These are phyloP conservation scores for Paramecium sonneborni DNA, from an alignment of 73 alveolate genomes.

Conservation along the genomic window DNA sequence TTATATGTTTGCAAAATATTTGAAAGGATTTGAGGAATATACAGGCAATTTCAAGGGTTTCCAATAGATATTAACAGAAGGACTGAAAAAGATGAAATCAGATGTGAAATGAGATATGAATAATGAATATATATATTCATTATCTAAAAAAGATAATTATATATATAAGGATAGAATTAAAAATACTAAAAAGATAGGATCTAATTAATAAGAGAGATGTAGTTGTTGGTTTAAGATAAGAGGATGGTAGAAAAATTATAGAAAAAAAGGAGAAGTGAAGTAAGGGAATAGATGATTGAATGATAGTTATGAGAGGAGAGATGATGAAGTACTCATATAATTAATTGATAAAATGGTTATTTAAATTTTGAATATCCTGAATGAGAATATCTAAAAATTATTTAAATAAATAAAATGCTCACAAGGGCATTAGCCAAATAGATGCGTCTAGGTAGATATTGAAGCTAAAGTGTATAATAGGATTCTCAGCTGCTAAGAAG, in stretches of 20 bases:
- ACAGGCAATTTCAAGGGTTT: not conserved
- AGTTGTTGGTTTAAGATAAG: too few species aligned
- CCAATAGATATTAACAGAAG: not conserved
- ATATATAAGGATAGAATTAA: too few species aligned
- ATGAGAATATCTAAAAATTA: not conserved
- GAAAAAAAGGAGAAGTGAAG: too few species aligned
- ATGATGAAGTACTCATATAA: not conserved
- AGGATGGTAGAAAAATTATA: too few species aligned
- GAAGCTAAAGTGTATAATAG: not conserved
- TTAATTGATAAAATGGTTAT: not conserved
- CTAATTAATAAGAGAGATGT: too few species aligned
- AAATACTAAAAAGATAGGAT: too few species aligned
- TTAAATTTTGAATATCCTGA: not conserved
- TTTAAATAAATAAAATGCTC: not conserved
- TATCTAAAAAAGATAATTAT: not conserved
- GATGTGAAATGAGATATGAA: not conserved
- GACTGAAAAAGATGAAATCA: not conserved
- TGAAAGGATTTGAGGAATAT: not conserved
- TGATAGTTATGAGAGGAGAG: not conserved
- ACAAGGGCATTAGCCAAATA: conserved; percentile 9
- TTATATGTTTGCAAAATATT: not conserved
- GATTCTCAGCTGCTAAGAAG: conserved; percentile 57
- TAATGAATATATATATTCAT: not conserved
- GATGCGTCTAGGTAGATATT: not conserved
- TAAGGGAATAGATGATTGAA: too few species aligned